Base-by-base conservation (phyloP, 345 rosid genomes). In the Boechera retrofracta region DNA sequence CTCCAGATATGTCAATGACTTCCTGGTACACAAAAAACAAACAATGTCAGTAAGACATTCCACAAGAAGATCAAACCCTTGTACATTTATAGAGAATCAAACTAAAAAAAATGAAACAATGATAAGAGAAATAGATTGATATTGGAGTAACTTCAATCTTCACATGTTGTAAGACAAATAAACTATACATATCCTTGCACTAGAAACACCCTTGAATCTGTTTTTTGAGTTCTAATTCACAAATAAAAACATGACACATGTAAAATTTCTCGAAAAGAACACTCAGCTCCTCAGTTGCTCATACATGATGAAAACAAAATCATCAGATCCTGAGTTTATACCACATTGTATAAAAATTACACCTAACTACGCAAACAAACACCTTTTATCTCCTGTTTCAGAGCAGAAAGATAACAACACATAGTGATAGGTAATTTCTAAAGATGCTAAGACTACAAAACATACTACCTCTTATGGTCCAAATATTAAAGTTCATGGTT, bases 1-100 rank as follows among this genome's bases (percentile, higher is more conserved):
- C 97, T 82, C 98, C 98, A 73, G 99, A 92, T 57, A 94, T 95
- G 78, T 95, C 98, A n/a, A 67, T 67, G 32, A 95, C 98, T 81
- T 90, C 92, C 99, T 95, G 94, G 49, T 41, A 61, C 61, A 68
- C n/a, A 60, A 2, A 54, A 62, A 64, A 11, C 0, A 4, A 77
- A 47, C 12, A 16, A 68, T 35, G 32, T 79, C 24, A 67, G 36
- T 16, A n/a, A 64, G 2, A 21, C 5, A 3, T 3, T 31, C 35
- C 1, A 69, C 47, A 56, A 33, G 48, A 65, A 41, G 35, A 35
- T 21, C 47, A 32, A 45, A 45, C 1, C 5, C 15, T 49, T 26
- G 11, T 24, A 59, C 41, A 24, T 33, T 12, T 28, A 26, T 6
- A 62, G 69, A 53, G 7, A 26, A 48, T 2, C 0, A 5, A 38